These are phyloP conservation scores for Tilletiaria anomala DNA, from an alignment of 1,284 basidiomycete genomes.

Conservation along the genomic window DNA sequence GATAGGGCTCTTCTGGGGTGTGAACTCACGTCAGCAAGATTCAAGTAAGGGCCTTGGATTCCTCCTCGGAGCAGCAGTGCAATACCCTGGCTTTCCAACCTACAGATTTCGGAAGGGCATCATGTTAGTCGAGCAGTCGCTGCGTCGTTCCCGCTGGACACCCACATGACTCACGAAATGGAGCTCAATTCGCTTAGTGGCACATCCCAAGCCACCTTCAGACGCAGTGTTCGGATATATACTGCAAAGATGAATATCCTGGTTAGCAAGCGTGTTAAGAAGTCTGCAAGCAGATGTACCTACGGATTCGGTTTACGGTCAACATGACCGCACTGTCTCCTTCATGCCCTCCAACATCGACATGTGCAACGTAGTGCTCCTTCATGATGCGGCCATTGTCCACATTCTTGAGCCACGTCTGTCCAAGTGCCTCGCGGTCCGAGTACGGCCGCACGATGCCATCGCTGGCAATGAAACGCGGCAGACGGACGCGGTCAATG, in stretches of 20 bases:
- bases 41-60: constrained; percentile 47
- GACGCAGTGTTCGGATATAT: constrained; percentile 68
- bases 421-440: constrained; percentile 75
- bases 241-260: constrained; percentile 72
- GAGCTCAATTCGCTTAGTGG: constrained; percentile 73
- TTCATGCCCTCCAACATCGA: constrained; percentile 45
- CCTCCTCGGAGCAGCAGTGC: constrained; percentile 51
- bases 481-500: constrained; percentile 75
- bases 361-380: constrained; percentile 79
- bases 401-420: constrained; percentile 87
- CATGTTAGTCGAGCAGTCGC: background rate
- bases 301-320: constrained; percentile 22
- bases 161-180: constrained; percentile 46
- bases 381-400: constrained; percentile 69
- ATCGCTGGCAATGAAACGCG: constrained; percentile 58
- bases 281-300: constrained; percentile 3
- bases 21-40: constrained; percentile 43
- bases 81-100: constrained; percentile 29
- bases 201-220: constrained; percentile 82
- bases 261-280: constrained; percentile 57
- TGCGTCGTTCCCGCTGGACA: too few species aligned
- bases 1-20: background rate
- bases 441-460: constrained; percentile 48
- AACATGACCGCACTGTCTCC: constrained; percentile 33
- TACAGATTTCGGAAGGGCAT: background rate